Percentiles rank a stretch among this genome's conserved stretches.
phyloP scores from a whole-genome alignment of 148 eudicot genomes.

The Silene uniflora region DNA sequence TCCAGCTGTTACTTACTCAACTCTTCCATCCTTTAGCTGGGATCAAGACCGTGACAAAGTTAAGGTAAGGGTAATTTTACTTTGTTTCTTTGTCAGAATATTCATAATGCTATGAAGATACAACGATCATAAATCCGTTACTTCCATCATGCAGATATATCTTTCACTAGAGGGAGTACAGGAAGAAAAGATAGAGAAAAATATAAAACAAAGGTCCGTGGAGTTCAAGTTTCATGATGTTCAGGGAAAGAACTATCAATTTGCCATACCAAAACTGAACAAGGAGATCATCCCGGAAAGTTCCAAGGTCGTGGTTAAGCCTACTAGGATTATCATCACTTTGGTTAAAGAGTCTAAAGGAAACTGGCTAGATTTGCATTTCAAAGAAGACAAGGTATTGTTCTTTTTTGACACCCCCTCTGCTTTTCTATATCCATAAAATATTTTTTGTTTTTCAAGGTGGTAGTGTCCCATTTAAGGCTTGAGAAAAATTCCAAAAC shows the following conservation, averaged over 20 bases:
- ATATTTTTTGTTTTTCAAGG: too few species aligned
- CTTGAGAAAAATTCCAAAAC: not conserved
- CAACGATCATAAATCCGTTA: not conserved
- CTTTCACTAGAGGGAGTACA: conserved; percentile 72
- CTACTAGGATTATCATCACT: conserved; percentile 63
- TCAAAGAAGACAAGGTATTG: conserved; percentile 84
- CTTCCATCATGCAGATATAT: conserved; percentile 51
- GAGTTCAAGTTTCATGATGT: conserved; percentile 83
- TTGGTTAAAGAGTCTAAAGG: conserved; percentile 69
- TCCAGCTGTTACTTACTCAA: conserved; percentile 46
- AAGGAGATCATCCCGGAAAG: conserved; percentile 70
- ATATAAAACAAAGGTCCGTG: conserved; percentile 49
- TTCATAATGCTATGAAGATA: not conserved
- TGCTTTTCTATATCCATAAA: too few species aligned
- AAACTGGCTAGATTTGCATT: conserved; percentile 78
- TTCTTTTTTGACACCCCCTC: not conserved
- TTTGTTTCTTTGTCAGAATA: not conserved
- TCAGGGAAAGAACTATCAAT: conserved; percentile 74
- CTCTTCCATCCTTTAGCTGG: conserved; percentile 86
- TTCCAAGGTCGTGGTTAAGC: conserved; percentile 71
- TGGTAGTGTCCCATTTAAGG: too few species aligned
- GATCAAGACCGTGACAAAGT: conserved; percentile 85
- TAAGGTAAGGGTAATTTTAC: conserved; percentile 43
- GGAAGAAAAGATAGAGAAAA: conserved; percentile 58
- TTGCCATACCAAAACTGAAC: conserved; percentile 74